Evolutionary conservation across 805 yeast species (phyloP).

Genomic region (Grigorovia humatica): DNA sequence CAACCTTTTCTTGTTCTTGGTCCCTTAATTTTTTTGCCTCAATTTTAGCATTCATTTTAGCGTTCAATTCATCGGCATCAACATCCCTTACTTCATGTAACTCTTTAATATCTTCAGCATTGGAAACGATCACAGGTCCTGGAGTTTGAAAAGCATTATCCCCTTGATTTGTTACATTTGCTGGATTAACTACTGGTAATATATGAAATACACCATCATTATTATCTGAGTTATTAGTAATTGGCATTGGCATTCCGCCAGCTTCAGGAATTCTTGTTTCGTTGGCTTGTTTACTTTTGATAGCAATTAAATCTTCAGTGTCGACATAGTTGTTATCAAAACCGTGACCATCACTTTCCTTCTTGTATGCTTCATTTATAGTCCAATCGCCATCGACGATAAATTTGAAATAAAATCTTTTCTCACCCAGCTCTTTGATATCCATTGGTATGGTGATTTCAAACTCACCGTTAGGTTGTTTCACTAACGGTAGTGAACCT

Average conservation of each 20-base stretch:
- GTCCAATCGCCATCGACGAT: slow-evolving; percentile 66
- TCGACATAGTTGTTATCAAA: slow-evolving; percentile 30
- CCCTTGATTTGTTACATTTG: slow-evolving; percentile 38
- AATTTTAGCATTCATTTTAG: slow-evolving; percentile 22
- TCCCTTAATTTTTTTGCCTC: slow-evolving; percentile 6
- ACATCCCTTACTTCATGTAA: slow-evolving; percentile 48
- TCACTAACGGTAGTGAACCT: slow-evolving; percentile 48
- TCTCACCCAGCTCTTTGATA: slow-evolving; percentile 18
- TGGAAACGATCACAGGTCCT: slow-evolving; percentile 45
- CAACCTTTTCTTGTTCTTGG: not conserved
- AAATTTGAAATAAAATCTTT: slow-evolving; percentile 40
- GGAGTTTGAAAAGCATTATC: slow-evolving; percentile 54
- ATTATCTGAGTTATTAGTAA: not conserved
- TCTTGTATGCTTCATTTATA: slow-evolving; percentile 30
- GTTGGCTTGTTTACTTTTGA: slow-evolving; percentile 7
- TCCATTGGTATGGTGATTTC: slow-evolving; percentile 46
- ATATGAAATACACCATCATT: slow-evolving; percentile 27
- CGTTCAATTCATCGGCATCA: slow-evolving; percentile 51
- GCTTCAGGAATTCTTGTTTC: slow-evolving; percentile 37
- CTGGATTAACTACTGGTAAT: slow-evolving; percentile 31
- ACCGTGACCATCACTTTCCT: slow-evolving; percentile 36
- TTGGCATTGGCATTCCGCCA: slow-evolving; percentile 32
- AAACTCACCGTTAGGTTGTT: slow-evolving; percentile 41
- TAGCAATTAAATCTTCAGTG: slow-evolving; percentile 6
- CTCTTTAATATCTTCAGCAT: slow-evolving; percentile 56